Base-by-base conservation (phyloP, 257 asterid genomes). In the Handroanthus guayacan region DNA sequence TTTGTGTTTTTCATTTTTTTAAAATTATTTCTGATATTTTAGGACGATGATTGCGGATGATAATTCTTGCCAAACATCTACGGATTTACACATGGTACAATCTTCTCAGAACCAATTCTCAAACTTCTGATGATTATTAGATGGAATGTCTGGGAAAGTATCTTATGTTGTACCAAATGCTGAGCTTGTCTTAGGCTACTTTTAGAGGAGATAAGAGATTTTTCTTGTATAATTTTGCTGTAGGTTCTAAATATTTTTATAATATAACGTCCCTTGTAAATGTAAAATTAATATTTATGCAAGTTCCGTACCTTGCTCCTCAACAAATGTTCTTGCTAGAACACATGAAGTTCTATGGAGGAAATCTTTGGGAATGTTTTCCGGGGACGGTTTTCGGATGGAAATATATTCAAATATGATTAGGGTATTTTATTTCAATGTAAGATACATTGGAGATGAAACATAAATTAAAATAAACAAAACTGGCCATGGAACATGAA, bases 21-120 rank as follows among this genome's bases (percentile, higher is more conserved):
- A 0, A 25, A 25, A 25, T 25, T 25, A 25, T 25, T 25, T 25
- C 31, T 25, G 31, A 10, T 6, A 55, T 82, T 78, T 16, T 89
- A 94, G 97, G 89, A 57, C 78, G 6, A 25, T 87, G 89, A 82
- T 88, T 12, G 83, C 67, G 3, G 95, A 89, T 69, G 96, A 89
- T 8, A 84, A 72, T 79, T 89, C 97, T 3, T 89, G 96, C 79
- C 97, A 92, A 85, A 87, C 93, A 66, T 78, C 86, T 25, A 80
- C 84, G 31, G 90, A 89, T 66, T 56, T 92, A 85, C 98, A 94
- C 75, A 90, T 90, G 90, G 60, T 88, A 37, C 97, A 89, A 76
- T 67, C 87, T 44, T 84, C 93, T 4, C 97, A 92, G 61, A 87
- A 82, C 75, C 95, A 94, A 70, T 94, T 90, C 86, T 78, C 96